Conservation (phyloP, 2,329 filamentous ascomycete genomes). For the Coleophoma eucalyptorum region DNA sequence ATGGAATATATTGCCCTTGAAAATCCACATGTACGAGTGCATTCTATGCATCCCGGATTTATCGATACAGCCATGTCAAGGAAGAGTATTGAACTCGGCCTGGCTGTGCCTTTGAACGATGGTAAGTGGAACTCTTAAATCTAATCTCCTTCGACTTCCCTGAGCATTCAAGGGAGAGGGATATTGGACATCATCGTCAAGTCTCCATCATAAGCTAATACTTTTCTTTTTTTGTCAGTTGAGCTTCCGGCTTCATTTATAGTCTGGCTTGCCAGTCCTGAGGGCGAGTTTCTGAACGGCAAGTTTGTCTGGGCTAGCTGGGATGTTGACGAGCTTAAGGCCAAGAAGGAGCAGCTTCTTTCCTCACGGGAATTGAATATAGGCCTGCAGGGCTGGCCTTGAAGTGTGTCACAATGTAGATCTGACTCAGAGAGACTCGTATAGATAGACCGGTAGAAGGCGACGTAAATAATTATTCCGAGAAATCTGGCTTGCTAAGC, state of each 20-base stretch:
- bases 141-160: not conserved
- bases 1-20: constrained; percentile 5
- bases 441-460: no score
- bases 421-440: no score
- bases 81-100: constrained; percentile 1
- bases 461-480: no score
- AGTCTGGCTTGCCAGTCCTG: constrained; percentile 31
- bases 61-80: constrained; percentile 4
- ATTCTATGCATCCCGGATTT: constrained; percentile 6
- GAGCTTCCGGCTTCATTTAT: constrained; percentile 4
- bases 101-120: constrained; percentile 4
- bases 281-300: constrained; percentile 35
- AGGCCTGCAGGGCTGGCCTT: constrained; percentile 1
- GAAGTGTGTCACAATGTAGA: not conserved
- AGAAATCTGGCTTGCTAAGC: no score
- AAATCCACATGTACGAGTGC: constrained; percentile 5
- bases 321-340: constrained; percentile 37
- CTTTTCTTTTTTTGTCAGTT: constrained; percentile 1
- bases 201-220: no score
- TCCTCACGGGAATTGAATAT: constrained; percentile 2
- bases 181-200: no score
- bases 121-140: constrained; percentile 1
- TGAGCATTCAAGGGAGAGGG: no score
- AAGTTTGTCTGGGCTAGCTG: constrained; percentile 32
- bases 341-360: constrained; percentile 8